Evolutionary conservation across 495 filamentous ascomycete genomes (phyloP).

Genomic region (Neurospora africana): DNA sequence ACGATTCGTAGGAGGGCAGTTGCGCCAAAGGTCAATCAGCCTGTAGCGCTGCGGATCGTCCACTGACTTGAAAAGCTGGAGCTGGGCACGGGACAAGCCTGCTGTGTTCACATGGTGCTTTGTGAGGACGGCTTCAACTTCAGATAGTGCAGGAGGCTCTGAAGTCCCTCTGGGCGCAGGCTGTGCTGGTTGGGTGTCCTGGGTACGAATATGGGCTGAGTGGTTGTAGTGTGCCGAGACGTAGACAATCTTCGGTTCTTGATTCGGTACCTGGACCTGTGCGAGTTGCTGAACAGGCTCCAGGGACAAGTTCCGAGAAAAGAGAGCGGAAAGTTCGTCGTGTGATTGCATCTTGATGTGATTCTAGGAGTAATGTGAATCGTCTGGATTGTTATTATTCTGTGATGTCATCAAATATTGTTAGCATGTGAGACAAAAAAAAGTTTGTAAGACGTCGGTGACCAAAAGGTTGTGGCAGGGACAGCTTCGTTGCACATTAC

Average conservation of each 20-base stretch:
- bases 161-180: conserved; percentile 32
- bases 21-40: conserved; percentile 57
- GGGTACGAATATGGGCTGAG: conserved; percentile 44
- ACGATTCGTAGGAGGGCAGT: conserved; percentile 38
- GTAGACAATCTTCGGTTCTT: conserved; percentile 42
- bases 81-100: conserved; percentile 44
- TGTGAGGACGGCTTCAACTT: conserved; percentile 27
- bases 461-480: background rate
- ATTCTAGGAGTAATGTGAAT: background rate
- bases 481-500: background rate
- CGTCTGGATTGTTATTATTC: background rate
- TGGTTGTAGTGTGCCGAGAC: conserved; percentile 70
- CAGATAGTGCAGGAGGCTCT: conserved; percentile 33
- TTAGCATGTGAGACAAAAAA: background rate
- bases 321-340: conserved; percentile 59
- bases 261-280: conserved; percentile 14
- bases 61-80: conserved; percentile 51
- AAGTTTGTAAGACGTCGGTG: background rate
- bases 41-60: conserved; percentile 46
- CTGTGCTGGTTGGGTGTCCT: conserved; percentile 17
- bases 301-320: conserved; percentile 54
- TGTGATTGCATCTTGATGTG: conserved; percentile 40
- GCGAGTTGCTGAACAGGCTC: conserved; percentile 24
- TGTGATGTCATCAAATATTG: background rate
- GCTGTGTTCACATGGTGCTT: conserved; percentile 46